Evolutionary conservation across 2,329 filamentous ascomycete species (phyloP).

Genomic region (Fusarium robinianum): DNA sequence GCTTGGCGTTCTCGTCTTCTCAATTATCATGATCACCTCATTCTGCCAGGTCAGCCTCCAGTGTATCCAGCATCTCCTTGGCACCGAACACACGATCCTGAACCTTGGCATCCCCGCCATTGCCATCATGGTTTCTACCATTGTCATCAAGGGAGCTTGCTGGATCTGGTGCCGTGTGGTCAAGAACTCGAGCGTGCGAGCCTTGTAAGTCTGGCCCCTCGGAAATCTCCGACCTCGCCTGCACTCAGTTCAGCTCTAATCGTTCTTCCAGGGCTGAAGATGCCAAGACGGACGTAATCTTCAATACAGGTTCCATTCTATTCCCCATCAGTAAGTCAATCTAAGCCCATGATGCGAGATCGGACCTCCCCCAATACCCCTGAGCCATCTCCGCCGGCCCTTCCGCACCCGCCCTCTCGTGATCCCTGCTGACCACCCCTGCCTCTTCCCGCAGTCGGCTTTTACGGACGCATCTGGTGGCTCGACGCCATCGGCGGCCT

Average conservation of each 20-base stretch:
- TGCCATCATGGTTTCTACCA: slow-evolving; percentile 78
- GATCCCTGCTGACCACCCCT: slow-evolving; percentile 16
- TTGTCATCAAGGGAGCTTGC: slow-evolving; percentile 79
- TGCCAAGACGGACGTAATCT: slow-evolving; percentile 76
- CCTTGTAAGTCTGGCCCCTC: slow-evolving; percentile 56
- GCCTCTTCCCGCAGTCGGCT: slow-evolving; percentile 59
- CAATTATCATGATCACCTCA: slow-evolving; percentile 83
- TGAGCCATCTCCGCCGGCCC: too few species aligned
- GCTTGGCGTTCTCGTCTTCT: slow-evolving; percentile 80
- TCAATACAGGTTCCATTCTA: slow-evolving; percentile 87
- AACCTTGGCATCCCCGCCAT: slow-evolving; percentile 73
- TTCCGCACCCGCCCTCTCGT: slow-evolving; percentile 1
- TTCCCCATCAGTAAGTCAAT: slow-evolving; percentile 69
- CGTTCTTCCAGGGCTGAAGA: slow-evolving; percentile 51
- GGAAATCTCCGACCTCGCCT: not conserved
- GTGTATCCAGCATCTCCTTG: slow-evolving; percentile 66
- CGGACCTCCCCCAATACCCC: not conserved
- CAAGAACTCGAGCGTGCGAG: slow-evolving; percentile 83
- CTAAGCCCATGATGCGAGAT: slow-evolving; percentile 5
- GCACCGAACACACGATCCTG: slow-evolving; percentile 69
- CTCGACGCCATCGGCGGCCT: slow-evolving; percentile 80
- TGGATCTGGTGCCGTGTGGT: slow-evolving; percentile 90
- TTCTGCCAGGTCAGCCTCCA: slow-evolving; percentile 79
- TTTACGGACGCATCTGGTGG: slow-evolving; percentile 80
- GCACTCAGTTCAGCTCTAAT: slow-evolving; percentile 5